Evolutionary conservation across 176 grass and related monocot species (phyloP).

Genomic region (Puya raimondii): DNA sequence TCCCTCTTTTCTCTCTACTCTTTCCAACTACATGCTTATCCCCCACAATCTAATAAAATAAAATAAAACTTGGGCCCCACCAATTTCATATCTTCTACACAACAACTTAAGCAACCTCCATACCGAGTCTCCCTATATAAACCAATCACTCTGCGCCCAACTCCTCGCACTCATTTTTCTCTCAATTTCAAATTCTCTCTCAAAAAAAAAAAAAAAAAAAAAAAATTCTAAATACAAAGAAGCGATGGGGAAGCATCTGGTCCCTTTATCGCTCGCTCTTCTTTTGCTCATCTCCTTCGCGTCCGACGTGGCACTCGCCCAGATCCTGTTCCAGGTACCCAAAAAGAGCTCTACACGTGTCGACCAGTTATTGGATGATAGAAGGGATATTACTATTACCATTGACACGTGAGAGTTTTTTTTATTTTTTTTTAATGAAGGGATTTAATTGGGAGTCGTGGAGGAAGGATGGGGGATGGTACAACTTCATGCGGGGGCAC

Average conservation of each 20-base stretch:
- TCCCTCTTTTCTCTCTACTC: too few species aligned
- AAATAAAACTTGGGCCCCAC: too few species aligned
- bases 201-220: neutral
- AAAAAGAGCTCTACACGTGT: neutral
- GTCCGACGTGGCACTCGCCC: constrained; percentile 18
- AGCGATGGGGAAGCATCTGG: constrained; percentile 11
- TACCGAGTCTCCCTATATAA: too few species aligned
- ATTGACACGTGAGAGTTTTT: neutral
- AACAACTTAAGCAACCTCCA: too few species aligned
- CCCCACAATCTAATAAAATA: too few species aligned
- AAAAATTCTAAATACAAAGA: neutral
- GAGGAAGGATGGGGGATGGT: constrained; percentile 33
- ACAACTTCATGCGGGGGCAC: constrained; percentile 19
- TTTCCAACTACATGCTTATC: too few species aligned
- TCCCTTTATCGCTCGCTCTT: constrained; percentile 7
- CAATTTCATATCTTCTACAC: too few species aligned
- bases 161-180: too few species aligned
- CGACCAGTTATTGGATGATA: neutral
- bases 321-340: constrained; percentile 59
- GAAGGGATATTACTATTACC: neutral
- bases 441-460: constrained; percentile 42
- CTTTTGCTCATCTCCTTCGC: constrained; percentile 21
- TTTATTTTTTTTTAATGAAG: neutral
- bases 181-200: too few species aligned
- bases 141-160: too few species aligned